These are phyloP conservation scores for Puccinia polysora DNA, from an alignment of 1,284 basidiomycete genomes.

Conservation along the genomic window DNA sequence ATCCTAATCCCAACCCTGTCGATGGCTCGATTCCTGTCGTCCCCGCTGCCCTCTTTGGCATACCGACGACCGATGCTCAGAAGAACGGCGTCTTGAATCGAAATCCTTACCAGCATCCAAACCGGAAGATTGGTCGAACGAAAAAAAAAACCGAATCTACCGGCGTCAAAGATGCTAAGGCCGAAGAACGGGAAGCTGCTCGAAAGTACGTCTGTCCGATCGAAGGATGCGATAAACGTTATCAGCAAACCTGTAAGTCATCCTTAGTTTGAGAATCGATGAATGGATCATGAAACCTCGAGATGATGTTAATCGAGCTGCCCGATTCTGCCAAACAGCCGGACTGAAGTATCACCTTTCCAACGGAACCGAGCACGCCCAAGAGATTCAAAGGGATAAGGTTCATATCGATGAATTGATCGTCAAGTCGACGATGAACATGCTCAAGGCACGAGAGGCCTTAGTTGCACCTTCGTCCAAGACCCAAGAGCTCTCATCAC, in stretches of 20 bases:
- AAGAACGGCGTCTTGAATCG: not conserved
- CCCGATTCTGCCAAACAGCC: not conserved
- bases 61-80: not conserved
- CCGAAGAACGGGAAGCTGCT: conserved; percentile 24
- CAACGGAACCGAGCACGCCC: conserved; percentile 28
- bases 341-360: conserved; percentile 40
- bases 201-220: conserved; percentile 36
- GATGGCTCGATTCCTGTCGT: not conserved
- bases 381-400: conserved; percentile 12
- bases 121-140: not conserved
- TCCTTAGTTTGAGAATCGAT: not conserved
- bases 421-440: conserved; percentile 23
- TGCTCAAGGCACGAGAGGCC: conserved; percentile 10
- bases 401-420: conserved; percentile 31
- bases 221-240: conserved; percentile 25
- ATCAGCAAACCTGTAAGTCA: conserved; percentile 35
- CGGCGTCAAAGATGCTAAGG: not conserved
- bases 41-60: not conserved
- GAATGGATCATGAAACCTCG: not conserved
- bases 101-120: no score
- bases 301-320: not conserved
- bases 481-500: no score
- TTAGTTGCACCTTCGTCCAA: no score
- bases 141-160: not conserved
- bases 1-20: not conserved